These are phyloP conservation scores for Arthrobotrys sinensis DNA, from an alignment of 2,329 filamentous ascomycete species.

Conservation along the genomic window DNA sequence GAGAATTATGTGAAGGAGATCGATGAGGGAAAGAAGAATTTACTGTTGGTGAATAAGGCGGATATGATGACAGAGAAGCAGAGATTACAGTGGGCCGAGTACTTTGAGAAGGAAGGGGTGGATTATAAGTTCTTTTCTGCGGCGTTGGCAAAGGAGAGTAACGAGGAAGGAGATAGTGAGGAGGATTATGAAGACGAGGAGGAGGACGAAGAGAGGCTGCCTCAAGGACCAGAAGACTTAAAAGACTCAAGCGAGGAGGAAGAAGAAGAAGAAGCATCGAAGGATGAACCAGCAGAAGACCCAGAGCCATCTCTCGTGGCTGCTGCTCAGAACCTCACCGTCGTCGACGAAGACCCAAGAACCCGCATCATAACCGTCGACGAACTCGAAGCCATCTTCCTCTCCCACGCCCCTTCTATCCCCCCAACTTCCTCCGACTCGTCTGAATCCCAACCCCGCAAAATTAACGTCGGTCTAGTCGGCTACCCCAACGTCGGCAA, in stretches of 20 bases:
- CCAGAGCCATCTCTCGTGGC: slow-evolving; percentile 64
- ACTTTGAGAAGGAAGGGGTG: slow-evolving; percentile 85
- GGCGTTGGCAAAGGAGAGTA: slow-evolving; percentile 88
- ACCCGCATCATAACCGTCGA: slow-evolving; percentile 76
- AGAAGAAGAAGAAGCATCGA: slow-evolving; percentile 64
- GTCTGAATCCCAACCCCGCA: slow-evolving; percentile 28
- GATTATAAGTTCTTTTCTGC: slow-evolving; percentile 98
- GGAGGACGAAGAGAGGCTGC: slow-evolving; percentile 71
- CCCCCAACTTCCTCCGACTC: slow-evolving; percentile 17
- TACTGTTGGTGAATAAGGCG: slow-evolving; percentile 96
- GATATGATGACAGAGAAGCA: slow-evolving; percentile 97
- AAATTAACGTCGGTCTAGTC: slow-evolving; percentile 85
- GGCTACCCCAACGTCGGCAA: slow-evolving; percentile 99
- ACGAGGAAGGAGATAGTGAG: slow-evolving; percentile 67
- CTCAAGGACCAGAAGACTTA: slow-evolving; percentile 69
- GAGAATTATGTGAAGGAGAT: slow-evolving; percentile 96
- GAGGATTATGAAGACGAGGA: slow-evolving; percentile 68
- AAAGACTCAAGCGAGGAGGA: slow-evolving; percentile 64
- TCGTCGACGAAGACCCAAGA: slow-evolving; percentile 67
- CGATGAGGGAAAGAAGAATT: slow-evolving; percentile 86
- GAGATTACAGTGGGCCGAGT: slow-evolving; percentile 85
- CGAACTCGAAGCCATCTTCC: slow-evolving; percentile 54
- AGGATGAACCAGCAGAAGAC: slow-evolving; percentile 64
- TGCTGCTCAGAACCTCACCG: slow-evolving; percentile 58
- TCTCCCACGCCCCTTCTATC: slow-evolving; percentile 44